Percentiles rank a stretch among this genome's conserved stretches.
phyloP scores from a whole-genome alignment of 148 eudicot species.

The Dianthus caryophyllus region DNA sequence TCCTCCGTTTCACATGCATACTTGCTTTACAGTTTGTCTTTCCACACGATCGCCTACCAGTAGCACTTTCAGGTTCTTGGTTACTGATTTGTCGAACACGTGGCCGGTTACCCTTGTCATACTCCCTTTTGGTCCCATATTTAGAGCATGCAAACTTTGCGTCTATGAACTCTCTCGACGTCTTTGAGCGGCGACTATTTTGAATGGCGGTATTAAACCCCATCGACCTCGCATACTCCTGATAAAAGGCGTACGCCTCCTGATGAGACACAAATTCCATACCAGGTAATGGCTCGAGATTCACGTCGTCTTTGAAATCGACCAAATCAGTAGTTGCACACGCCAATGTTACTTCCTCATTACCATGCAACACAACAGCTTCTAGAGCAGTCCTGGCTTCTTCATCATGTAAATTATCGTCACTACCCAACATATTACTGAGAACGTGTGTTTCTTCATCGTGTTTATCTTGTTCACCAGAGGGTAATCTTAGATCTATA shows the following conservation, averaged over 20 bases:
- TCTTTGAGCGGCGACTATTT: conserved; percentile 97
- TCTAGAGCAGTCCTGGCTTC: conserved; percentile 37
- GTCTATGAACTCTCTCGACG: conserved; percentile 94
- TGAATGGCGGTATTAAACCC: conserved; percentile 98
- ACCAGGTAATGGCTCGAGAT: conserved; percentile 85
- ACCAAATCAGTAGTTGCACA: conserved; percentile 46
- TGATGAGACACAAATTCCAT: conserved; percentile 96
- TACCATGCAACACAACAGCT: conserved; percentile 36
- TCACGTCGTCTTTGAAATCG: conserved; percentile 57
- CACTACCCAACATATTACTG: conserved; percentile 47
- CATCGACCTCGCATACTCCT: conserved; percentile 94
- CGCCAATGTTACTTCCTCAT: conserved; percentile 44
- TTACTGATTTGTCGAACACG: conserved; percentile 68
- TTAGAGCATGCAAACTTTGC: conserved; percentile 98
- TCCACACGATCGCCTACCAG: conserved; percentile 85
- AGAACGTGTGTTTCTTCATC: conserved; percentile 60
- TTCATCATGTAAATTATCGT: conserved; percentile 50
- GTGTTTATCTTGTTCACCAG: conserved; percentile 73
- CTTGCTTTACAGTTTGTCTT: conserved; percentile 99
- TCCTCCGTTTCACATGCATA: conserved; percentile 97
- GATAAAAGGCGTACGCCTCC: conserved; percentile 94
- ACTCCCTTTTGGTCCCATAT: conserved; percentile 94
- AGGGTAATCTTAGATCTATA: conserved; percentile 86
- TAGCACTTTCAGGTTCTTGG: conserved; percentile 70
- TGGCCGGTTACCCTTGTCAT: conserved; percentile 81